A percentile compares a stretch with the other conserved stretches of the same genome.
These are phyloP conservation scores for Pyrenophora tritici-repentis DNA, from an alignment of 2,329 filamentous ascomycete species.

Conservation along the genomic window DNA sequence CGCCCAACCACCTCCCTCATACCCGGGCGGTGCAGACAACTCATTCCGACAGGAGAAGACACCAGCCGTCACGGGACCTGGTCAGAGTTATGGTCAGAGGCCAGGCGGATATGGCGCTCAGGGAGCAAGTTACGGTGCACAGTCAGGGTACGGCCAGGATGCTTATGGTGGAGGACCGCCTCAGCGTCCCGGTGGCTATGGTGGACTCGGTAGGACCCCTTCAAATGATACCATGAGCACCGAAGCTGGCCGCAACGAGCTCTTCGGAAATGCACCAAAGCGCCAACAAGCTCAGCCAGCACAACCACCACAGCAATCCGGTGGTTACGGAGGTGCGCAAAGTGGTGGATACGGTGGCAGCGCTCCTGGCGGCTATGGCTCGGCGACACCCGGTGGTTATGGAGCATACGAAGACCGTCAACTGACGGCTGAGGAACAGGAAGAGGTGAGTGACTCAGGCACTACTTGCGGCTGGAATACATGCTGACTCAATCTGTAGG, in stretches of 20 bases:
- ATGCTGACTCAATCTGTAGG: conserved; percentile 30
- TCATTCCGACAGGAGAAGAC: conserved; percentile 50
- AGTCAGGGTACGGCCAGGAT: conserved; percentile 52
- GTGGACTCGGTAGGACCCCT: conserved; percentile 39
- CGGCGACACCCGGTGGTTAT: conserved; percentile 43
- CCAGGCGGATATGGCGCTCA: conserved; percentile 32
- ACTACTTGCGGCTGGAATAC: neutral
- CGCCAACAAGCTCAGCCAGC: conserved; percentile 54
- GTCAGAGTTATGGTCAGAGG: conserved; percentile 49
- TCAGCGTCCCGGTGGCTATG: conserved; percentile 47
- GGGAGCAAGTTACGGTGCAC: conserved; percentile 38
- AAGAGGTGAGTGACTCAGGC: conserved; percentile 51
- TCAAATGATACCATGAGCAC: conserved; percentile 52
- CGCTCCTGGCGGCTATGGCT: conserved; percentile 27
- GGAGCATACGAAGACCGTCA: conserved; percentile 70
- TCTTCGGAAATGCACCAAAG: conserved; percentile 65
- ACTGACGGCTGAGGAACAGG: conserved; percentile 78
- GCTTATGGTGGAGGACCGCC: conserved; percentile 54
- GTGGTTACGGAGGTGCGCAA: conserved; percentile 20
- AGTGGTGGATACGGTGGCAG: conserved; percentile 29
- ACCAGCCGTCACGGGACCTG: conserved; percentile 49
- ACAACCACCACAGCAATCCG: conserved; percentile 40
- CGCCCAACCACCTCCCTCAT: conserved; percentile 51
- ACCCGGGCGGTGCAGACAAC: conserved; percentile 41
- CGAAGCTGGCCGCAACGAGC: conserved; percentile 64